Base-by-base conservation (phyloP, 1,284 basidiomycete species). In the Cryptococcus jaspeensis region DNA sequence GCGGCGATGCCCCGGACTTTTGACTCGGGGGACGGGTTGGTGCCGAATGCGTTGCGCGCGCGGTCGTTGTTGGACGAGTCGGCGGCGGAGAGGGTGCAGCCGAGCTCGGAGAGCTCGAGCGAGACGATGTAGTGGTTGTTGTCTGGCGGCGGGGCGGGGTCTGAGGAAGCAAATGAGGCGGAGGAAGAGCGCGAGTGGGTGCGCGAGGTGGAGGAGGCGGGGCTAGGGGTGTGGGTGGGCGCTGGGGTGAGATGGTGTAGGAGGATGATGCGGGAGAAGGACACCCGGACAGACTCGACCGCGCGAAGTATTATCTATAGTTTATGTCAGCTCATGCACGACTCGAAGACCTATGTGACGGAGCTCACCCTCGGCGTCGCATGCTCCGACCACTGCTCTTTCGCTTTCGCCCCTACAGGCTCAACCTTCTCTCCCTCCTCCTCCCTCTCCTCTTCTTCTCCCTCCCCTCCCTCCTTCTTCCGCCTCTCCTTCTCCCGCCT, bases 41-140 rank as follows among this genome's bases (percentile, higher is more conserved):
- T 63, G 3, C 73, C 73, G 49, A 72, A 74, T 4, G 72, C 59
- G 52, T 74, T 73, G 23, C 66, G 54, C n/a, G 72, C 67, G 16
- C 67, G 61, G 3, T 63, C 54, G 53, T 75, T 69, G 46, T 64
- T 69, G 52, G 65, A 63, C 6, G 71, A 69, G 50, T 74, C 69
- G 13, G 74, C 69, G 3, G 71, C 68, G 8, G 61, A 56, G 2
- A 74, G 51, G 15, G 39, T 52, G 28, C 65, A 55, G 1, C 37
- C 51, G 28, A 72, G 28, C 5, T 62, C 48, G 20, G 64, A 55
- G 12, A 71, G 46, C 23, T 70, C 65, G 45, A 76, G 54, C 1
- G 69, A 65, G 5, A 76, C n/a, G 9, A 60, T 64, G 56, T 66
- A 68, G 15, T 23, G 39, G 15, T 70, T 59, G 3, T 57, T 55